These are phyloP conservation scores for Luvunga scandens DNA, from an alignment of 345 rosid genomes.

Conservation along the genomic window DNA sequence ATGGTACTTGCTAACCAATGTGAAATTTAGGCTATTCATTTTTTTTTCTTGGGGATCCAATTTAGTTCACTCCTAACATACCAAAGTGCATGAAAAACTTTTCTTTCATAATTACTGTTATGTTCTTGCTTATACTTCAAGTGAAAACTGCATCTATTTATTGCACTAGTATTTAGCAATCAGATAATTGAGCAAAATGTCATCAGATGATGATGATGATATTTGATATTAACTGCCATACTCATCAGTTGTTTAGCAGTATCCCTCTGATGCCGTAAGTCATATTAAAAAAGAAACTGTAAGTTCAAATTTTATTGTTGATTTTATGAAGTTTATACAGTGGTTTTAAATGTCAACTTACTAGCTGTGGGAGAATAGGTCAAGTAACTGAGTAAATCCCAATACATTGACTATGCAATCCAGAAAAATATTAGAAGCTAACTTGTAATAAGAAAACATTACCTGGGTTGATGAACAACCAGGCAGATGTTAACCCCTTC, in stretches of 20 bases:
- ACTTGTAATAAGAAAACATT: not conserved
- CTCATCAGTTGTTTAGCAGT: not conserved
- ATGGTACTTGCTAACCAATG: too few species aligned
- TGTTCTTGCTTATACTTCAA: not conserved
- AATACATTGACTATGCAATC: not conserved
- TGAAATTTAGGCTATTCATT: too few species aligned
- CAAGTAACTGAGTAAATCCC: not conserved
- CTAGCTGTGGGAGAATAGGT: not conserved
- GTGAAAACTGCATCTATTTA: not conserved
- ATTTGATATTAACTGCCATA: not conserved
- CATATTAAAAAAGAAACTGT: too few species aligned
- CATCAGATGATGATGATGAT: not conserved
- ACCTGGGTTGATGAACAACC: slow-evolving; percentile 99
- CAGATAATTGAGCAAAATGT: not conserved
- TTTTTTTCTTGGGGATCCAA: too few species aligned
- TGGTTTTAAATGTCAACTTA: not conserved
- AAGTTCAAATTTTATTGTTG: not conserved
- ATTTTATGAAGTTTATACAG: not conserved
- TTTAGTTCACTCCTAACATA: too few species aligned
- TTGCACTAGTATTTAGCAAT: not conserved
- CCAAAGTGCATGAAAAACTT: too few species aligned
- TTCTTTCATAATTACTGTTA: too few species aligned
- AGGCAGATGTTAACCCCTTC: slow-evolving; percentile 91
- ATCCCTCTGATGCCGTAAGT: not conserved
- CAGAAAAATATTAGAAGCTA: not conserved